Conservation (phyloP, 495 filamentous ascomycete genomes). For the Cudoniella acicularis region DNA sequence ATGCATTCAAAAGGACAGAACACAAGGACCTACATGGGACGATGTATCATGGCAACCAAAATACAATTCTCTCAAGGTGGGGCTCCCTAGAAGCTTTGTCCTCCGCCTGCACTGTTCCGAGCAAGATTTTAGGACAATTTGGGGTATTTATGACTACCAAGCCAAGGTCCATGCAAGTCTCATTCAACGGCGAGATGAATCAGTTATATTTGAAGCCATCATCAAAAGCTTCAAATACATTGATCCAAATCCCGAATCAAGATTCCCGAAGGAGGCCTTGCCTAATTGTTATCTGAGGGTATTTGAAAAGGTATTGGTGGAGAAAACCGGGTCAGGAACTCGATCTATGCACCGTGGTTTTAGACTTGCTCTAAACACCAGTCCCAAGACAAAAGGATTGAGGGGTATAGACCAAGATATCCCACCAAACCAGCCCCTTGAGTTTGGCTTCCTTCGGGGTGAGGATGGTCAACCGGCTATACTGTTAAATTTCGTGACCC, state of each 20-base stretch:
- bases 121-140: slow-evolving; percentile 68
- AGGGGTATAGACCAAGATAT: slow-evolving; percentile 67
- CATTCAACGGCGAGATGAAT: slow-evolving; percentile 62
- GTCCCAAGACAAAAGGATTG: slow-evolving; percentile 67
- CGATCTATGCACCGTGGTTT: slow-evolving; percentile 71
- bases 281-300: slow-evolving; percentile 63
- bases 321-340: slow-evolving; percentile 62
- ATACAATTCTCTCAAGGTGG: slow-evolving; percentile 55
- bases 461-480: slow-evolving; percentile 63
- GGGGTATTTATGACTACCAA: slow-evolving; percentile 78
- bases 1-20: slow-evolving; percentile 64
- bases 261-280: slow-evolving; percentile 71
- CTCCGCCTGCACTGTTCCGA: slow-evolving; percentile 66
- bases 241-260: slow-evolving; percentile 58
- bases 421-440: slow-evolving; percentile 55
- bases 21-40: slow-evolving; percentile 70
- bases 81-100: slow-evolving; percentile 64
- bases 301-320: slow-evolving; percentile 62
- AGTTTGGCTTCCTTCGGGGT: slow-evolving; percentile 68
- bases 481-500: slow-evolving; percentile 64
- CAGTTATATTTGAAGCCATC: slow-evolving; percentile 56
- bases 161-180: slow-evolving; percentile 66
- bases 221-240: slow-evolving; percentile 72
- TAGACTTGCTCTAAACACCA: slow-evolving; percentile 70
- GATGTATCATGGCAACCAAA: slow-evolving; percentile 73